Evolutionary conservation across 1,284 basidiomycete species (phyloP), one percentile per base, ranked within the genome.

Genomic region (Sanghuangporus baumii): DNA sequence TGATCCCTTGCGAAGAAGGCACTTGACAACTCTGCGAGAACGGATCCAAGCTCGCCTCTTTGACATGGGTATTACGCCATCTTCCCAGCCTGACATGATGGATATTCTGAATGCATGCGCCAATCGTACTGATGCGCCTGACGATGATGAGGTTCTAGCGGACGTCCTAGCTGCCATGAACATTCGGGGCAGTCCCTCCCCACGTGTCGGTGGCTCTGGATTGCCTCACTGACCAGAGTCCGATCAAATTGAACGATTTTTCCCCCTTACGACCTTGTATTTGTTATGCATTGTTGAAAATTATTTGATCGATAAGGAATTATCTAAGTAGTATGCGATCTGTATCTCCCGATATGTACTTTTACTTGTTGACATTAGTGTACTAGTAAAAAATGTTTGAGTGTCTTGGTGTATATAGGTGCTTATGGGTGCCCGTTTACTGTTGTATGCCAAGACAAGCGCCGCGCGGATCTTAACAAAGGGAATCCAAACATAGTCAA

Each of bases 21-120:
- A 68, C 31, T 60, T 70, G 60, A 61, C 62, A 26, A 60, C 37
- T 48, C 54, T 62, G 9, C 40, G 20, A 26, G 65, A 63, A 7
- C 59, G 59, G 14, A 61, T 66, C 23, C 31, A 60, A 36, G 56
- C 58, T 66, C 63, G 66, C 60, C 54, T 66, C 62, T 60, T 60
- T 60, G 67, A 91, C 87, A 90, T 91, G 88, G 88, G 89, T 12
- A 88, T 91, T 69, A 83, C 82, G 12, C 76, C 84, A 61, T 72
- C 71, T 46, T 74, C 76, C 26, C 80, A 84, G 70, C 84, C 87
- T 20, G 76, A 75, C 47, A 71, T 90, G 65, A 72, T 75, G 12
- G 71, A 71, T 2, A 83, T 82, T 71, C 79, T 90, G 62, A 79
- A 75, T 69, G 74, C 77, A 5, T 80, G 80, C 60, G 67, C 89